Base-by-base conservation (phyloP, 495 filamentous ascomycete genomes). In the Acidiella bohemica region DNA sequence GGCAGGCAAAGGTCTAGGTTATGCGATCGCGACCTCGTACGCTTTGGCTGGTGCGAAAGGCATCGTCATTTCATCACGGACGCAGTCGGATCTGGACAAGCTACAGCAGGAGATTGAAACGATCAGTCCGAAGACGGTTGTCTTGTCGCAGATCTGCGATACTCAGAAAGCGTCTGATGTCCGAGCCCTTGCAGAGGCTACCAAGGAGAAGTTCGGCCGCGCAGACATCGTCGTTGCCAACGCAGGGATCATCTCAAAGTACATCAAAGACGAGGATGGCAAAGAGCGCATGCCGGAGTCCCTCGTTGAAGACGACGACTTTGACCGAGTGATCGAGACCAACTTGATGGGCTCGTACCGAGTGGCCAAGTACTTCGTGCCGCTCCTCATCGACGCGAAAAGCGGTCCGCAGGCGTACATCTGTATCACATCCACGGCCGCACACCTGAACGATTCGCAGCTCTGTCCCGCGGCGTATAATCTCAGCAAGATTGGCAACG, bases 181-280 rank as follows among this genome's bases (percentile, higher is more conserved):
- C 2, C 14, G 26, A 11, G 20, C 5, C 17, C 31, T 55, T 1
- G 44, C 35, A 1, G 39, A 44, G 1, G 46, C 22, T 0, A 48
- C 54, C 4, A 36, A 47, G 16, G 49, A 47, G 19, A 32, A 45
- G 22, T 68, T 54, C 52, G 67, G 67, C 0, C 39, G 71, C 37
- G 33, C 73, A 7, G 70, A 75, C 53, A 57, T 75, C 12, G 50
- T 74, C 46, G 62, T 73, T 34, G 72, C 72, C 29, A 74, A 76
- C 52, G 71, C 69, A 0, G 71, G 70, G 4, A 62, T 71, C 3
- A 49, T 55, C 12, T 50, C 45, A 5, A 41, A 36, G 22, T 53
- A 55, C 38, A 23, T 51, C 9, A 7, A 34, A 1, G 40, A 44
- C 22, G 19, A 12, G 22, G 20, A 29, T 18, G 42, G 46, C 42